Conservation (phyloP, 2,329 filamentous ascomycete species). For the Kalmusia sp. region DNA sequence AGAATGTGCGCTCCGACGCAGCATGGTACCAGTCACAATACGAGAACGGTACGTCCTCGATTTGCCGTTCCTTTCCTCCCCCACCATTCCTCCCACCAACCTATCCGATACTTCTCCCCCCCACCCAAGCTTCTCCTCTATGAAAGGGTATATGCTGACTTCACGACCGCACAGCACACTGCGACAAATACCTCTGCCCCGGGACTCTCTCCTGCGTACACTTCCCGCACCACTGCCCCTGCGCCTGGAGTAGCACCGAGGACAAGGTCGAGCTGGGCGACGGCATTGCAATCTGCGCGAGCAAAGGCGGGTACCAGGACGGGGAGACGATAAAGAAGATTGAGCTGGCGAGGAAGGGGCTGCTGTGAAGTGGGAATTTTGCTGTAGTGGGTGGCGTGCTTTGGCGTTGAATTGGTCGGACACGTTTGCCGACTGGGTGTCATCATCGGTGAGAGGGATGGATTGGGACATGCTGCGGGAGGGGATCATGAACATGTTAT, state of each 20-base stretch:
- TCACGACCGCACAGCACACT: constrained; percentile 68
- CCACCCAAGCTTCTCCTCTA: too few species aligned
- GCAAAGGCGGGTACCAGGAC: constrained; percentile 75
- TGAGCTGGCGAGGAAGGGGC: constrained; percentile 78
- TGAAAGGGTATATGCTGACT: constrained; percentile 29
- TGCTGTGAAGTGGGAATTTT: constrained; percentile 59
- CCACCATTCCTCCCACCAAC: background rate
- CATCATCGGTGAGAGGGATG: too few species aligned
- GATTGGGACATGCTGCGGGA: too few species aligned
- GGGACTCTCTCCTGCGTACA: constrained; percentile 94
- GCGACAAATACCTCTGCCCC: constrained; percentile 92
- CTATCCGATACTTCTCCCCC: background rate
- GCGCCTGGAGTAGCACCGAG: constrained; percentile 73
- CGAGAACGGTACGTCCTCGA: constrained; percentile 63
- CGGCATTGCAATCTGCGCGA: constrained; percentile 75
- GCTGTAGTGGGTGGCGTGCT: background rate
- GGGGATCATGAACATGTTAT: too few species aligned
- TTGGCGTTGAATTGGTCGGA: background rate
- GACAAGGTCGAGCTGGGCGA: constrained; percentile 74
- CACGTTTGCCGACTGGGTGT: background rate
- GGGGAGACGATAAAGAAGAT: constrained; percentile 78
- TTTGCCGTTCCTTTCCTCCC: background rate
- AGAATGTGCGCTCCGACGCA: constrained; percentile 86
- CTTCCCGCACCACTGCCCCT: constrained; percentile 97
- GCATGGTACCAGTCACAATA: constrained; percentile 78